Percentiles rank a stretch among this genome's conserved stretches.
Conservation (phyloP, 768 basidiomycete genomes). For the Epithele typhae region DNA sequence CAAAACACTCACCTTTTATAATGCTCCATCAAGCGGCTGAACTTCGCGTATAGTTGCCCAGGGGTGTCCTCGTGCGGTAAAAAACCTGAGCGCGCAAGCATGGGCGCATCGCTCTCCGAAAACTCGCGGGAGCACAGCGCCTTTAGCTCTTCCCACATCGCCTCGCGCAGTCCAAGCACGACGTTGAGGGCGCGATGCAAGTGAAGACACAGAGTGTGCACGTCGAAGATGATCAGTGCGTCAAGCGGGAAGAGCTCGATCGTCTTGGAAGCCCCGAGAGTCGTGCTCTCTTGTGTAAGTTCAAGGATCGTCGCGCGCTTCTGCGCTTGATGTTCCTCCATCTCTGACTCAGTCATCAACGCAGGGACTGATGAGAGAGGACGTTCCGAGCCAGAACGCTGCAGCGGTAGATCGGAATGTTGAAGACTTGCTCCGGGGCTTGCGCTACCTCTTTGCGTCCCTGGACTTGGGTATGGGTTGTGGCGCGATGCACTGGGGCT, state of each 20-base stretch:
- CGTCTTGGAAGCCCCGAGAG: conserved; percentile 3
- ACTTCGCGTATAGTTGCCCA: conserved; percentile 16
- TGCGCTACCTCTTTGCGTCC: background rate
- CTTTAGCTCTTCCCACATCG: conserved; percentile 27
- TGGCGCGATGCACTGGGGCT: background rate
- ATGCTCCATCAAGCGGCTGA: conserved; percentile 18
- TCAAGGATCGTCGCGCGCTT: conserved; percentile 5
- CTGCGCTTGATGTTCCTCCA: too few species aligned
- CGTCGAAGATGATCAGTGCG: conserved; percentile 10
- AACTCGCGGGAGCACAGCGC: background rate
- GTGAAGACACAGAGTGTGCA: conserved; percentile 20
- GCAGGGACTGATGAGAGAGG: too few species aligned
- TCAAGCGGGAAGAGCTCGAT: conserved; percentile 19
- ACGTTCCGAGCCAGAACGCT: too few species aligned
- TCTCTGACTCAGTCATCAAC: too few species aligned
- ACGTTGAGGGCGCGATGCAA: conserved; percentile 20
- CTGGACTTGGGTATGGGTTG: too few species aligned
- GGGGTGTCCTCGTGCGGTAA: conserved; percentile 16
- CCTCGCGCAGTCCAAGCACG: conserved; percentile 22
- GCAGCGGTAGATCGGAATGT: too few species aligned
- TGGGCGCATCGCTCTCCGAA: background rate
- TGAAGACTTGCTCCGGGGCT: too few species aligned
- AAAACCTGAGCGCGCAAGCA: conserved; percentile 14
- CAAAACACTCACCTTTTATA: conserved; percentile 19
- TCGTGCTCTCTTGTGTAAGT: conserved; percentile 9